phyloP scores from a whole-genome alignment of 495 filamentous ascomycete genomes.

The Chaetomium tenue region DNA sequence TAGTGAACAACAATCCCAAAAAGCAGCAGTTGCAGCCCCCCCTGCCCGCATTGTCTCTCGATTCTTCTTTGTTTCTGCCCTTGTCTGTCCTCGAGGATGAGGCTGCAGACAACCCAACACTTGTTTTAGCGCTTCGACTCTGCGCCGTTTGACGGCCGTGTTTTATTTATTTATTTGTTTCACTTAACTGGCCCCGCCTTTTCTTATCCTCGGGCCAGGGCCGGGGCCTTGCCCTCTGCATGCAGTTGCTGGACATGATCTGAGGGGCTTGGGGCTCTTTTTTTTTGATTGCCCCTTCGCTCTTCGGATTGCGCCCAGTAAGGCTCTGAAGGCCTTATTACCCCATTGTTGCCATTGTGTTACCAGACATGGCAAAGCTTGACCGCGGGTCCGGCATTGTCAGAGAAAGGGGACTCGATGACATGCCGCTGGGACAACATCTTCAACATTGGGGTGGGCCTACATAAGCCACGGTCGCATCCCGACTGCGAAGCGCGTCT shows the following conservation, averaged over 20 bases:
- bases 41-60: slow-evolving; percentile 10
- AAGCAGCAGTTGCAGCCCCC: slow-evolving; percentile 30
- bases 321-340: not conserved
- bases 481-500: slow-evolving; percentile 24
- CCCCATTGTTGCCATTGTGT: not conserved
- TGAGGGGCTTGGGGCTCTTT: slow-evolving; percentile 10
- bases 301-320: not conserved
- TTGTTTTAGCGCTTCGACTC: not conserved
- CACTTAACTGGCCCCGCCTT: slow-evolving; percentile 15
- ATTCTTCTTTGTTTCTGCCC: not conserved
- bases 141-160: slow-evolving; percentile 21
- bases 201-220: slow-evolving; percentile 24
- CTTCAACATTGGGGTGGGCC: slow-evolving; percentile 13
- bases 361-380: not conserved
- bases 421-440: not conserved
- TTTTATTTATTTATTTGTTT: not conserved
- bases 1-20: slow-evolving; percentile 30
- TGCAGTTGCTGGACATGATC: slow-evolving; percentile 24
- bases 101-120: slow-evolving; percentile 16
- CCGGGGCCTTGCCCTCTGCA: slow-evolving; percentile 19
- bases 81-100: slow-evolving; percentile 6
- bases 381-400: not conserved
- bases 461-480: slow-evolving; percentile 20
- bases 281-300: not conserved
- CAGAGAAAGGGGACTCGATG: slow-evolving; percentile 1